Evolutionary conservation across 805 yeast species (phyloP).

Genomic region (Suhomyces xylopsoci): DNA sequence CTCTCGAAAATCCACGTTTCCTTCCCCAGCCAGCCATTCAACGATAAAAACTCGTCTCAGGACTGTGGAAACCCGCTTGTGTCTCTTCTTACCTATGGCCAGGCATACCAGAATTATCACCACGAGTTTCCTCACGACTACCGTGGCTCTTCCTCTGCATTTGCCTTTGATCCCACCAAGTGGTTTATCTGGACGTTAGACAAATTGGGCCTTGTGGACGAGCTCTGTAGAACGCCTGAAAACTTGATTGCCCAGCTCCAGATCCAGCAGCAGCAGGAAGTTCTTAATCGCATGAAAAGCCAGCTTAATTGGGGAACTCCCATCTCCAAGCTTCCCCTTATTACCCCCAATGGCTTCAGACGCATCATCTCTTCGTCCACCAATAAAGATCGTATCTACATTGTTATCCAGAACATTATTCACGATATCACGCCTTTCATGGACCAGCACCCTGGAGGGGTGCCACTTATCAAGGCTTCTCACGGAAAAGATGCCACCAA

Average conservation of each 20-base stretch:
- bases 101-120: constrained; percentile 89
- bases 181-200: constrained; percentile 57
- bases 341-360: constrained; percentile 46
- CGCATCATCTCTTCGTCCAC: constrained; percentile 33
- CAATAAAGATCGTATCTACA: constrained; percentile 54
- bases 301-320: constrained; percentile 94
- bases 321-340: constrained; percentile 76
- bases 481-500: constrained; percentile 92
- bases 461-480: constrained; percentile 70
- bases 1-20: constrained; percentile 56
- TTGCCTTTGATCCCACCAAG: constrained; percentile 85
- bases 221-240: constrained; percentile 60
- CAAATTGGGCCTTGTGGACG: constrained; percentile 55
- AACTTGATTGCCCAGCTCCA: constrained; percentile 60
- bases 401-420: constrained; percentile 85
- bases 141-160: constrained; percentile 68
- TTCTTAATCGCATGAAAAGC: constrained; percentile 71
- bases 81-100: constrained; percentile 76
- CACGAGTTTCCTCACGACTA: constrained; percentile 94
- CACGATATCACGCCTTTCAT: constrained; percentile 92
- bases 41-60: constrained; percentile 64
- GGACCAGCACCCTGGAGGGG: constrained; percentile 92
- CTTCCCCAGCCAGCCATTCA: constrained; percentile 52
- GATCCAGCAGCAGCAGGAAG: constrained; percentile 69
- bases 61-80: constrained; percentile 57